Evolutionary conservation across 176 grass and related monocot genomes (phyloP).

Genomic region (Musa troglodytarum): DNA sequence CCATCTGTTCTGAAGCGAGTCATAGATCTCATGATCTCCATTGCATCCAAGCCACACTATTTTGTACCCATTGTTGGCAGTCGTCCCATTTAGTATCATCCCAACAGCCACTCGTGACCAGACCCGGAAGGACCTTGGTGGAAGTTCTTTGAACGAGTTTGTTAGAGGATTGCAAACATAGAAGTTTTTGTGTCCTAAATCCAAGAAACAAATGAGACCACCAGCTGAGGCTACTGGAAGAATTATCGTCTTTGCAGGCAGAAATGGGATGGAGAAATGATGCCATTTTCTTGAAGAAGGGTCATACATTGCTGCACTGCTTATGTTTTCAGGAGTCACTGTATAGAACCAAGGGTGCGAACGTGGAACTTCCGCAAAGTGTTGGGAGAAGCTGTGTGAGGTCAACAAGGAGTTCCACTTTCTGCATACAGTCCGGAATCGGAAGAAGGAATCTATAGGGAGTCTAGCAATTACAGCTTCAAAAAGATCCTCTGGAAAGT

Average conservation of each 20-base stretch:
- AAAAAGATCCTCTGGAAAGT: conserved; percentile 85
- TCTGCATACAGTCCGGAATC: conserved; percentile 71
- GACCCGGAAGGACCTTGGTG: conserved; percentile 48
- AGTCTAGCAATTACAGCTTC: conserved; percentile 82
- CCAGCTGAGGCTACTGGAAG: conserved; percentile 90
- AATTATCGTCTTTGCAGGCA: conserved; percentile 49
- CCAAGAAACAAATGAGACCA: conserved; percentile 88
- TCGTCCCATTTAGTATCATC: conserved; percentile 72
- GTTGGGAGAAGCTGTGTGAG: conserved; percentile 57
- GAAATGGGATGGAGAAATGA: conserved; percentile 43
- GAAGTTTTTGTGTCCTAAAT: conserved; percentile 70
- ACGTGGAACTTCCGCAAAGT: conserved; percentile 47
- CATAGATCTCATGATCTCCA: conserved; percentile 68
- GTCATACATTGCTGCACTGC: conserved; percentile 68
- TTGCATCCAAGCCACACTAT: conserved; percentile 75
- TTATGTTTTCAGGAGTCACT: conserved; percentile 70
- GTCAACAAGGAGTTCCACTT: conserved; percentile 72
- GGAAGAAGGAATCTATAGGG: conserved; percentile 67
- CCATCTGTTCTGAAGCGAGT: conserved; percentile 62
- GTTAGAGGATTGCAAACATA: conserved; percentile 87
- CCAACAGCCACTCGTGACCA: conserved; percentile 89
- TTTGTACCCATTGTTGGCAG: conserved; percentile 61
- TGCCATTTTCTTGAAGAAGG: conserved; percentile 80
- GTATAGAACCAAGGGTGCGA: conserved; percentile 80
- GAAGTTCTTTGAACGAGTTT: conserved; percentile 72